phyloP scores from a whole-genome alignment of 1,284 basidiomycete genomes.

The Trichosporon ovoides region DNA sequence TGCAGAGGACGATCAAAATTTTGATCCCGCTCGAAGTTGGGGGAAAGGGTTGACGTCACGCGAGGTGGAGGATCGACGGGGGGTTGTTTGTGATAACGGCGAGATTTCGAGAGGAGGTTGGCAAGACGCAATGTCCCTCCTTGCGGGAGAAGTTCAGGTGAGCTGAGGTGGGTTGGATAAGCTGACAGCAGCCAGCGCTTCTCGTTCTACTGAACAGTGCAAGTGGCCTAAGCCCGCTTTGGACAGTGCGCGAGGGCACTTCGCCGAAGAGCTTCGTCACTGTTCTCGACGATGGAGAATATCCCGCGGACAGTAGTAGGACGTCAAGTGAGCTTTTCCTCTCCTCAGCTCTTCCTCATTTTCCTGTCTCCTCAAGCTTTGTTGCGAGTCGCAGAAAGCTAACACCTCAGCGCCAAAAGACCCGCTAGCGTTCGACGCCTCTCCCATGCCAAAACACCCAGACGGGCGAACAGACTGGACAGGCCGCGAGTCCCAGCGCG shows the following conservation, averaged over 20 bases:
- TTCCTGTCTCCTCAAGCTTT: too few species aligned
- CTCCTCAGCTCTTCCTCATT: too few species aligned
- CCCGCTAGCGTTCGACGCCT: neutral
- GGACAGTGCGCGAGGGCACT: constrained; percentile 56
- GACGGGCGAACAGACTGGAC: constrained; percentile 1
- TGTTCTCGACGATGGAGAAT: constrained; percentile 57
- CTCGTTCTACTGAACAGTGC: constrained; percentile 75
- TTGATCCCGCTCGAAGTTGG: neutral
- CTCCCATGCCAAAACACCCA: neutral
- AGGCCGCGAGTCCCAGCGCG: neutral
- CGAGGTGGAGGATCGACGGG: neutral
- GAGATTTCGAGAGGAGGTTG: neutral
- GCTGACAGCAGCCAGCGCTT: constrained; percentile 55
- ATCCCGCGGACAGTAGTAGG: neutral
- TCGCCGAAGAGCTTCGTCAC: constrained; percentile 62
- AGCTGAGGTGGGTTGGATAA: neutral
- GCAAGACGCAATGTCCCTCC: constrained; percentile 16
- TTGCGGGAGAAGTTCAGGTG: constrained; percentile 28
- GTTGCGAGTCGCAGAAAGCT: neutral
- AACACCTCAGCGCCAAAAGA: neutral
- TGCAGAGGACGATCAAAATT: neutral
- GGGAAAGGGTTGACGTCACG: neutral
- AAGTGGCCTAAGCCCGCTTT: constrained; percentile 59
- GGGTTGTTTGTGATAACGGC: neutral
- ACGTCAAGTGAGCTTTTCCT: too few species aligned